Evolutionary conservation across 305 asterid species (phyloP).

Genomic region (Stenogyne calaminthoides): DNA sequence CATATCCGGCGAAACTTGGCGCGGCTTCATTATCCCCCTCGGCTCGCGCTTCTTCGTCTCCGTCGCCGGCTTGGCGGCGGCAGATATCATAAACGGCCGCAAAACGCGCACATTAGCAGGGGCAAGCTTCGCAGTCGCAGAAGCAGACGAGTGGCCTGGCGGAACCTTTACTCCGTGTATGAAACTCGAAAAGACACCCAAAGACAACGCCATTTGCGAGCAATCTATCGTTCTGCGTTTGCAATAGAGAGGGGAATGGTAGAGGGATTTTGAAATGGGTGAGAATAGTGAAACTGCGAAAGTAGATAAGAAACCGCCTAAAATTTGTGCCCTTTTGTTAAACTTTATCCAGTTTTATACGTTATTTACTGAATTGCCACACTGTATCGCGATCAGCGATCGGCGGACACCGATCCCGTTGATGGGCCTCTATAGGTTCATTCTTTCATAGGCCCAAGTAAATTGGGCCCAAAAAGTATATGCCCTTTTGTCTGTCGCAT

Average conservation of each 20-base stretch:
- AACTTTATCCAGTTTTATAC: not conserved
- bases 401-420: not conserved
- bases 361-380: slow-evolving; percentile 7
- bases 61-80: slow-evolving; percentile 59
- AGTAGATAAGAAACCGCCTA: slow-evolving; percentile 36
- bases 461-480: not conserved
- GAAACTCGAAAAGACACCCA: slow-evolving; percentile 45
- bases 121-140: slow-evolving; percentile 22
- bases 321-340: not conserved
- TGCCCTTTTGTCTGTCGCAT: not conserved
- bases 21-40: slow-evolving; percentile 85
- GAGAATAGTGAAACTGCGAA: not conserved
- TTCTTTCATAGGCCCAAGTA: not conserved
- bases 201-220: slow-evolving; percentile 55
- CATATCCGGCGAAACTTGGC: slow-evolving; percentile 85
- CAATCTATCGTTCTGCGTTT: not conserved
- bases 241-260: not conserved
- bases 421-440: slow-evolving; percentile 5
- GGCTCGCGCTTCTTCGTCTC: slow-evolving; percentile 79
- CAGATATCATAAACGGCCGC: slow-evolving; percentile 40
- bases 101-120: slow-evolving; percentile 42
- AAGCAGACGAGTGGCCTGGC: slow-evolving; percentile 34
- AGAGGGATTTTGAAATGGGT: slow-evolving; percentile 8
- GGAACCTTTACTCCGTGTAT: slow-evolving; percentile 43
- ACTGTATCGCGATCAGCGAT: not conserved